phyloP scores from a whole-genome alignment of 129 eudicot species.

The Smallanthus sonchifolius region DNA sequence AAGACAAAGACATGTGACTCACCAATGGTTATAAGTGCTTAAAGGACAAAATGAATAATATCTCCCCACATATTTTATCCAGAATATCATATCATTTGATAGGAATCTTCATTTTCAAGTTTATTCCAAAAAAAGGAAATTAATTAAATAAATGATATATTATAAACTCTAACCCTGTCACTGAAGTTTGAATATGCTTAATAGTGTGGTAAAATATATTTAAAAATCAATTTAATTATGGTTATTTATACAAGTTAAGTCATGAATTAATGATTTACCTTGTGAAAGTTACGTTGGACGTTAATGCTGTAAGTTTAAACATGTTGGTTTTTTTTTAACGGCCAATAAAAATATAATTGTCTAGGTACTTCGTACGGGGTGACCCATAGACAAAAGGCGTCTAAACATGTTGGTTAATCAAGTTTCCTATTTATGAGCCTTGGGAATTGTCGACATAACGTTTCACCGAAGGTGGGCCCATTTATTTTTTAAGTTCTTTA shows the following conservation, averaged over 20 bases:
- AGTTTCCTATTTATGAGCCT: background rate
- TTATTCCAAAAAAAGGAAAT: background rate
- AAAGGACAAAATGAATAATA: slow-evolving; percentile 23
- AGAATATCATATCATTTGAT: slow-evolving; percentile 10
- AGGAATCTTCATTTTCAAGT: background rate
- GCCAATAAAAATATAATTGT: too few species aligned
- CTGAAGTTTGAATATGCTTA: too few species aligned
- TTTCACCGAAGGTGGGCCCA: background rate
- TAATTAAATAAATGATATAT: background rate
- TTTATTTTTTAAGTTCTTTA: background rate
- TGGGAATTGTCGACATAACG: background rate
- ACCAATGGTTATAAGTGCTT: slow-evolving; percentile 27
- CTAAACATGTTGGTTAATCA: background rate
- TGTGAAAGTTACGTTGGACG: background rate
- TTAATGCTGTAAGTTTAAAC: background rate
- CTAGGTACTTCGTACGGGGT: too few species aligned
- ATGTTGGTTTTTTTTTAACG: too few species aligned
- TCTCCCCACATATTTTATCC: slow-evolving; percentile 21
- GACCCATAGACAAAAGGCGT: too few species aligned
- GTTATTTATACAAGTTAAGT: too few species aligned
- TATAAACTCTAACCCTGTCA: background rate
- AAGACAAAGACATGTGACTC: slow-evolving; percentile 36
- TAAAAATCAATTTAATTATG: too few species aligned
- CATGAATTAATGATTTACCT: background rate
- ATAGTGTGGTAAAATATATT: too few species aligned